Evolutionary conservation across 208 protist genomes (phyloP).

Genomic region (Blastocrithidia nonstop): DNA sequence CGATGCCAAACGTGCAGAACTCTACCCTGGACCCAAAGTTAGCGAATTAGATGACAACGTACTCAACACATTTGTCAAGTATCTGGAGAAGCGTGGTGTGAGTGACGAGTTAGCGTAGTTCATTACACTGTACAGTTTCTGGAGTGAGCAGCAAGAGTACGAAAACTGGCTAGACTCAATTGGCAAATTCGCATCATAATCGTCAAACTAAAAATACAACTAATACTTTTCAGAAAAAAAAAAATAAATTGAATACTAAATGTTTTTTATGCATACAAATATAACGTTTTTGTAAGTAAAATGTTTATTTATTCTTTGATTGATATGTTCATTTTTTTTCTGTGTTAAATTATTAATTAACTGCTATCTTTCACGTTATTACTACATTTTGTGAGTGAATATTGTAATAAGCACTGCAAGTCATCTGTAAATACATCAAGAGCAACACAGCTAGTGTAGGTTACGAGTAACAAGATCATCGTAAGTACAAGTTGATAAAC

Average conservation of each 20-base stretch:
- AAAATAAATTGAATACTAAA: constrained; percentile 1
- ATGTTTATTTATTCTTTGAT: not conserved
- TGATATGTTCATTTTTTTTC: no score
- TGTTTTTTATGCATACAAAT: constrained; percentile 4
- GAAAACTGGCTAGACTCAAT: constrained; percentile 68
- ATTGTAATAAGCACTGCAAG: no score
- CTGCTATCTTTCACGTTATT: no score
- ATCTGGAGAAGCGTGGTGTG: constrained; percentile 70
- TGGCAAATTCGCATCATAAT: constrained; percentile 62
- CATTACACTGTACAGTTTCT: constrained; percentile 62
- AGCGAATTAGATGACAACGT: constrained; percentile 65
- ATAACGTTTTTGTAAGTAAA: no score
- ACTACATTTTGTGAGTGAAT: no score
- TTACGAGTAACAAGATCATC: no score
- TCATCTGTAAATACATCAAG: no score
- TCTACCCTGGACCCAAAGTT: constrained; percentile 66
- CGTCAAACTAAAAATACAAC: constrained; percentile 7
- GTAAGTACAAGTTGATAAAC: no score
- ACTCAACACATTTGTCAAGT: constrained; percentile 54
- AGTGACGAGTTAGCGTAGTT: constrained; percentile 72
- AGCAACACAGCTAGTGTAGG: no score
- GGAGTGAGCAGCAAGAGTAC: constrained; percentile 86
- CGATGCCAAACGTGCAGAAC: constrained; percentile 17
- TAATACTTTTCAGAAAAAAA: constrained; percentile 2
- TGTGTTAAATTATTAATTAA: no score